Conservation (phyloP, 2,329 filamentous ascomycete species). For the Magnaporthiopsis rhizophila region DNA sequence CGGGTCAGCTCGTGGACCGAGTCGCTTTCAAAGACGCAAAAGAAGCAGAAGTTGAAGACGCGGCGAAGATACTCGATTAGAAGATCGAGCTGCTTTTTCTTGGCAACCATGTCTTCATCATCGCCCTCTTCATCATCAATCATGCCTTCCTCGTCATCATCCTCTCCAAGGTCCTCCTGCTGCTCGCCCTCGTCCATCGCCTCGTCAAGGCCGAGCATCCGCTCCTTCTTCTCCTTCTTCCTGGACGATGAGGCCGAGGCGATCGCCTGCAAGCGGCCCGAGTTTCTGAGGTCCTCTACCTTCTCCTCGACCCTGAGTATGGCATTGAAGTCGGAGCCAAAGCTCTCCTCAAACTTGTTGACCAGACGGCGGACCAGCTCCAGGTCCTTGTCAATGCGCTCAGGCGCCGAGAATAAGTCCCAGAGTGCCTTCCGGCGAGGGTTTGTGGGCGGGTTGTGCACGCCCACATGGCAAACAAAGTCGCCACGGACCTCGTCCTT, state of each 20-base stretch:
- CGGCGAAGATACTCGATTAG: conserved; percentile 93
- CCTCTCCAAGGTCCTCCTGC: conserved; percentile 65
- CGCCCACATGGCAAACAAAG: conserved; percentile 94
- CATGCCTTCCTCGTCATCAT: conserved; percentile 74
- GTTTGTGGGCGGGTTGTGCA: conserved; percentile 80
- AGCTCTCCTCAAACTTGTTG: conserved; percentile 75
- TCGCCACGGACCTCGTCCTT: conserved; percentile 90
- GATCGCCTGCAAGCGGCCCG: conserved; percentile 67
- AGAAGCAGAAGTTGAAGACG: conserved; percentile 99
- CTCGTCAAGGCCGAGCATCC: conserved; percentile 52
- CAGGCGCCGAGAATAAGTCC: conserved; percentile 92
- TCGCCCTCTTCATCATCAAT: conserved; percentile 74
- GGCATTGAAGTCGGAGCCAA: conserved; percentile 70
- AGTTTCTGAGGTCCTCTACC: conserved; percentile 70
- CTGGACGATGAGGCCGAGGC: conserved; percentile 28
- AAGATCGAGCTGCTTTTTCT: conserved; percentile 96
- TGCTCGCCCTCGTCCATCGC: conserved; percentile 56
- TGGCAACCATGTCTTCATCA: conserved; percentile 78
- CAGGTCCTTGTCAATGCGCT: conserved; percentile 86
- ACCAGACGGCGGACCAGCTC: conserved; percentile 75
- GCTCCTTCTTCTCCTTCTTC: conserved; percentile 57
- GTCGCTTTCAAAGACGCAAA: conserved; percentile 97
- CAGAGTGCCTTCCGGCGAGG: conserved; percentile 92
- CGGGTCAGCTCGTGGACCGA: conserved; percentile 92
- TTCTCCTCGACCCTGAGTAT: conserved; percentile 75